Evolutionary conservation across 176 grass and related monocot species (phyloP), one percentile per base, ranked within the genome.

Genomic region (Rhynchospora breviuscula): DNA sequence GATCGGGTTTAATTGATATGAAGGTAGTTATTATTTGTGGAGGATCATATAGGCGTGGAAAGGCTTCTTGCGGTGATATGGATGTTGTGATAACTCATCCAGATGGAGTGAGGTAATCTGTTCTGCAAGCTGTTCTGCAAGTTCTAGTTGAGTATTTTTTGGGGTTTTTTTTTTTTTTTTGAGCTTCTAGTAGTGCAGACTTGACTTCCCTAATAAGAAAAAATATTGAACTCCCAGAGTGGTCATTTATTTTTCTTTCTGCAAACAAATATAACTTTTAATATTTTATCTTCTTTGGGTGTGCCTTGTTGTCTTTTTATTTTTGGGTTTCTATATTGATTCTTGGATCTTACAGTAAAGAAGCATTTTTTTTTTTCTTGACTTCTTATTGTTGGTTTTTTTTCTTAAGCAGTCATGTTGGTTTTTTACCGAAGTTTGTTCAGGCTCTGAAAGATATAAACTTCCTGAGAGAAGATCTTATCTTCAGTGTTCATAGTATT

Each of bases 1-100:
- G 60, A 18, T 6, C 3, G 58, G 8, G 60, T 83, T 72, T 77
- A 71, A 66, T 88, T 79, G 64, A 78, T 79, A 81, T 89, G 79
- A 81, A 98, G 95, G 88, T 93, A 79, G 81, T 87, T 81, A 86
- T 98, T 87, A 74, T 98, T 85, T 94, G 95, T 44, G 92, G 95
- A 84, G 95, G 95, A 91, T 98, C 95, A 40, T 98, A 98, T 81
- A 94, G 92, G 45, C 92, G 95, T 84, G 95, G 95, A 67, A 98
- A 98, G 89, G 67, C 95, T 88, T 93, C 92, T 86, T 94, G 95
- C 53, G 95, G 95, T 22, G 95, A 98, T 87, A 87, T 98, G 84
- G 95, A 98, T 85, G 90, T 98, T 80, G 33, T 98, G 59, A 89
- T 98, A 49, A 98, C 95, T 87, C 95, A 98, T 83, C 87, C 86